These are phyloP conservation scores for Coprinopsis cinerea DNA, from an alignment of 768 basidiomycete species.

Conservation along the genomic window DNA sequence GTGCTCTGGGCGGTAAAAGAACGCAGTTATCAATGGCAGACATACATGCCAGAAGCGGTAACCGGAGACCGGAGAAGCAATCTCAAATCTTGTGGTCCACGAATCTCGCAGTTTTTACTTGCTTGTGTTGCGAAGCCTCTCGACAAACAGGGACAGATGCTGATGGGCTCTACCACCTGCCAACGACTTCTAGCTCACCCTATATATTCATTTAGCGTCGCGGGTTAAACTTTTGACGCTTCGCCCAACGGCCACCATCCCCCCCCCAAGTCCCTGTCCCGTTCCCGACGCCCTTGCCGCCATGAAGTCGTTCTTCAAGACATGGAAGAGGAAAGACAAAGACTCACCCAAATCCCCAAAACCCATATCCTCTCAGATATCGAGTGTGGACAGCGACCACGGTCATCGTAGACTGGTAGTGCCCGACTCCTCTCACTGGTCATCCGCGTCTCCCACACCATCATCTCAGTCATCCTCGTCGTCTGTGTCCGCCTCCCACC, in stretches of 20 bases:
- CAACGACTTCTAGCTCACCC: constrained; percentile 19
- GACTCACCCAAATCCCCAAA: constrained; percentile 13
- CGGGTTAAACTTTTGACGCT: constrained; percentile 7
- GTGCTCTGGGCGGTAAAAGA: constrained; percentile 9
- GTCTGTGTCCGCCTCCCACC: not conserved
- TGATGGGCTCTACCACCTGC: constrained; percentile 21
- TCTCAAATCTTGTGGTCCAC: constrained; percentile 8
- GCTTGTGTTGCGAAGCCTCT: constrained; percentile 6
- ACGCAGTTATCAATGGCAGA: constrained; percentile 11
- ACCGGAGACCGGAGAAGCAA: constrained; percentile 4
- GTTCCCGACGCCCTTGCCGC: constrained; percentile 5
- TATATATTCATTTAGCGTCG: constrained; percentile 18
- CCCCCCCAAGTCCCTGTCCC: not conserved
- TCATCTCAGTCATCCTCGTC: not conserved
- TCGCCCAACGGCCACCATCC: constrained; percentile 7
- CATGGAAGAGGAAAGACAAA: constrained; percentile 32
- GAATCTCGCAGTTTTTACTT: constrained; percentile 17
- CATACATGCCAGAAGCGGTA: constrained; percentile 7
- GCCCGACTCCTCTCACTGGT: not conserved
- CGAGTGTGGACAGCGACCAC: not conserved
- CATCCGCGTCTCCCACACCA: not conserved
- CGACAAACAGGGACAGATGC: constrained; percentile 28
- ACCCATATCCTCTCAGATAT: not conserved
- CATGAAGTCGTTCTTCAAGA: constrained; percentile 38
- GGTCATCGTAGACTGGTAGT: not conserved